A percentile compares a stretch with the other conserved stretches of the same genome.
Evolutionary conservation across 164 flowering plant species (phyloP).

Genomic region (Stephania cephalantha): DNA sequence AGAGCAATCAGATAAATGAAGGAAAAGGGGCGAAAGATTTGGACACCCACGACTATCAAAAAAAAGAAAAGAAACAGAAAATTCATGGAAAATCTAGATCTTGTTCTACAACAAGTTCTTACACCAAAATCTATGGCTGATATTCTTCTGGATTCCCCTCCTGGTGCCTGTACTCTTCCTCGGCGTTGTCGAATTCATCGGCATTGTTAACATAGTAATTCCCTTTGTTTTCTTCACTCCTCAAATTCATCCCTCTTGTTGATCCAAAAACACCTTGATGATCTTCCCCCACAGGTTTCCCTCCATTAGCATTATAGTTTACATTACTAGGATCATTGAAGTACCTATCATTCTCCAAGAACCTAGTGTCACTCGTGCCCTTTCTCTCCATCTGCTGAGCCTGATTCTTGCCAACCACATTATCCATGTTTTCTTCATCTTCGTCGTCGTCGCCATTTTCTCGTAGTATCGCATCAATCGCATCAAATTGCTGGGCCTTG

Average conservation of each 20-base stretch:
- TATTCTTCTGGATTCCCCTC: constrained; percentile 20
- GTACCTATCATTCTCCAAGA: constrained; percentile 36
- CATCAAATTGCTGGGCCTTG: constrained; percentile 1
- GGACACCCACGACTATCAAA: too few species aligned
- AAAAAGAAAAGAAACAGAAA: too few species aligned
- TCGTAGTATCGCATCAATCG: not conserved
- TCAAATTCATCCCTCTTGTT: constrained; percentile 8
- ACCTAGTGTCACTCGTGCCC: constrained; percentile 47
- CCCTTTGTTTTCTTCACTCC: not conserved
- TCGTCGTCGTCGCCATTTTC: not conserved
- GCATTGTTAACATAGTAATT: constrained; percentile 10
- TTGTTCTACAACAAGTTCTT: not conserved
- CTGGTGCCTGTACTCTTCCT: constrained; percentile 30
- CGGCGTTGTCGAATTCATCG: constrained; percentile 30
- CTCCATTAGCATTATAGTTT: not conserved
- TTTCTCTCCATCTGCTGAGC: constrained; percentile 4
- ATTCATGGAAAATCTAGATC: not conserved
- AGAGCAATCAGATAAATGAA: too few species aligned
- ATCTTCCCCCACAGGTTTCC: constrained; percentile 1
- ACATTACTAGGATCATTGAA: constrained; percentile 21
- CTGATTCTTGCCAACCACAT: not conserved
- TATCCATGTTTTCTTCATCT: not conserved
- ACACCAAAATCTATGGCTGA: constrained; percentile 22
- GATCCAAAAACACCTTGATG: constrained; percentile 4
- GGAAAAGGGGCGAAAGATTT: too few species aligned